phyloP scores from a whole-genome alignment of 371 early-diverging fungal genomes.

The Mortierella sp. region DNA sequence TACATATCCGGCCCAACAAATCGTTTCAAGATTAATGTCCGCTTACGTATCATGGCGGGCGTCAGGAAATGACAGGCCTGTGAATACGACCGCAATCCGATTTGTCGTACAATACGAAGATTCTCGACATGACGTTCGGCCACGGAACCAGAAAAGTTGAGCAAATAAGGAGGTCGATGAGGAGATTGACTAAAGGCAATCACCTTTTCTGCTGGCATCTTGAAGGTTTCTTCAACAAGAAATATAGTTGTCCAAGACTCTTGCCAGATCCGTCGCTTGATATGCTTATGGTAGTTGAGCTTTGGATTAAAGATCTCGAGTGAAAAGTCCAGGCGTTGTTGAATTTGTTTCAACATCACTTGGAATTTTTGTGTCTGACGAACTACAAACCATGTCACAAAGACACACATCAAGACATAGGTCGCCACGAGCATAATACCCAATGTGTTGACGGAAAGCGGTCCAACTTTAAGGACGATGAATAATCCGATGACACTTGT shows the following conservation, averaged over 20 bases:
- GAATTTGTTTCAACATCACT: slow-evolving; percentile 50
- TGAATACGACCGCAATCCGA: slow-evolving; percentile 60
- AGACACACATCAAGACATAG: slow-evolving; percentile 39
- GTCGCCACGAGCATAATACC: slow-evolving; percentile 39
- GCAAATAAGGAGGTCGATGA: slow-evolving; percentile 66
- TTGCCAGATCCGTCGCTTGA: slow-evolving; percentile 63
- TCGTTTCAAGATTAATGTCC: slow-evolving; percentile 47
- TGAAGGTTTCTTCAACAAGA: slow-evolving; percentile 61
- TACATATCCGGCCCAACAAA: slow-evolving; percentile 73
- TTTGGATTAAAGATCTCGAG: slow-evolving; percentile 51
- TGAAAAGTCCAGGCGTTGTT: slow-evolving; percentile 51
- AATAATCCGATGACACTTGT: slow-evolving; percentile 54
- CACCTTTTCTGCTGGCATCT: slow-evolving; percentile 59
- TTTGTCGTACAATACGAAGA: slow-evolving; percentile 61
- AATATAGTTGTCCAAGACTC: slow-evolving; percentile 72
- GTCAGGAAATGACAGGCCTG: slow-evolving; percentile 52
- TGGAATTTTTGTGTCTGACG: slow-evolving; percentile 53
- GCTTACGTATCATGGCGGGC: slow-evolving; percentile 38
- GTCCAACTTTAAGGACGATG: slow-evolving; percentile 45
- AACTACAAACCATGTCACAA: slow-evolving; percentile 51
- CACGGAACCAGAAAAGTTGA: slow-evolving; percentile 66
- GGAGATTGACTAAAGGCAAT: slow-evolving; percentile 57
- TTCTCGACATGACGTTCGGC: slow-evolving; percentile 73
- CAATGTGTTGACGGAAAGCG: slow-evolving; percentile 23
- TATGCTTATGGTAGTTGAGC: slow-evolving; percentile 53